Evolutionary conservation across 2,329 filamentous ascomycete species (phyloP), one percentile per base, ranked within the genome.

Genomic region (Ophiostoma ulmi): DNA sequence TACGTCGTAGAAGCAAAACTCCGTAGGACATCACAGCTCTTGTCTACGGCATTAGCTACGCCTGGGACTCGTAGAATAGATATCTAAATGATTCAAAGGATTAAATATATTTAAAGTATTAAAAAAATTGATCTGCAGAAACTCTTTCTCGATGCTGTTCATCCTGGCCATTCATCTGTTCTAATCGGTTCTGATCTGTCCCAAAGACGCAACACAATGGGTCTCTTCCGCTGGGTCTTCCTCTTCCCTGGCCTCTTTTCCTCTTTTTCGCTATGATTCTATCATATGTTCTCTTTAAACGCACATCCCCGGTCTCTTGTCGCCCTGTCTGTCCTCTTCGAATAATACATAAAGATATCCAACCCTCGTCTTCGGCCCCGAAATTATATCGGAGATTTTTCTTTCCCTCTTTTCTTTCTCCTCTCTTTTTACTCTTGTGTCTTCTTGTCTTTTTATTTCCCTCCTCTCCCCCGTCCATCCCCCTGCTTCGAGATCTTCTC

Each of bases 321-420:
- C 22, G 14, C 58, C 58, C 17, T 10, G 58, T 7, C 58, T 26
- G 20, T 39, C 17, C 35, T 65, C 35, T 17, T 17, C 17, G 63
- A 22, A 41, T 22, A 39, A 39, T 39, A 39, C 26, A 58, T 68
- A 68, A 58, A 26, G 17, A 58, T 68, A 68, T 68, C 22, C 10
- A 17, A 10, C 44, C 67, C 67, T 22, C 35, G 58, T 26, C 52
- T 26, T 55, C 3, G 44, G 58, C 13, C 67, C 58, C 35, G 38
- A 8, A 39, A 26, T 41, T 31, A 10, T n/a, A 22, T 69, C 26
- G 48, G 20, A 41, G 22, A 39, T 64, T 61, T 66, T 55, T 14
- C 36, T 48, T 26, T 61, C 11, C 5, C 41, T 8, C 1, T n/a
- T 26, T 38, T n/a, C 31, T 48, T 63, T 11, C 31, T 44, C 38